Evolutionary conservation across 1,284 basidiomycete genomes (phyloP).

Genomic region (Takashimella koratensis): DNA sequence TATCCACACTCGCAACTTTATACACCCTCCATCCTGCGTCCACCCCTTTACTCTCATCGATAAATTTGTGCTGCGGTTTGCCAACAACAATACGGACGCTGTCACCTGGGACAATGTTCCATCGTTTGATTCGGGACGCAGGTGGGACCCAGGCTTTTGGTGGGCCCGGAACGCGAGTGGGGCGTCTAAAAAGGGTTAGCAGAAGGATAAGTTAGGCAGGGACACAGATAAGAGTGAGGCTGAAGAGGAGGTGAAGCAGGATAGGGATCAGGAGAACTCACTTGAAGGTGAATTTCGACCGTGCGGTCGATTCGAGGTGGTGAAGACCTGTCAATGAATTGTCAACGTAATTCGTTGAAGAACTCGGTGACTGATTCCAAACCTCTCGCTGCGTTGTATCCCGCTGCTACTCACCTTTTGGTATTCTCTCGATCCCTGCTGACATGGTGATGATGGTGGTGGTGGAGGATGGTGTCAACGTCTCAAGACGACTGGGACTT

Average conservation of each 20-base stretch:
- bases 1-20: constrained; percentile 37
- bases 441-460: background rate
- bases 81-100: constrained; percentile 42
- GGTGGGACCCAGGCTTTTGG: constrained; percentile 31
- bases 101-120: constrained; percentile 46
- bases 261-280: constrained; percentile 8
- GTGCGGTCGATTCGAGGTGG: constrained; percentile 25
- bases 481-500: background rate
- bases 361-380: no score
- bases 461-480: background rate
- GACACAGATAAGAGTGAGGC: background rate
- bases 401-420: constrained; percentile 17
- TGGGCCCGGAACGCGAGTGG: constrained; percentile 32
- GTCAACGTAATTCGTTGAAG: no score
- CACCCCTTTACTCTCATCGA: constrained; percentile 27
- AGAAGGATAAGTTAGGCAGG: background rate
- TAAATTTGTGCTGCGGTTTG: constrained; percentile 36
- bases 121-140: constrained; percentile 34
- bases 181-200: constrained; percentile 26
- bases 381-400: no score
- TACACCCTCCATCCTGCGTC: constrained; percentile 37
- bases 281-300: constrained; percentile 21
- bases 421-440: constrained; percentile 10
- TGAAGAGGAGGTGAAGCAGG: no score
- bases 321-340: constrained; percentile 29